Evolutionary conservation across 2,329 filamentous ascomycete species (phyloP).

Genomic region (Colletotrichum trifolii): DNA sequence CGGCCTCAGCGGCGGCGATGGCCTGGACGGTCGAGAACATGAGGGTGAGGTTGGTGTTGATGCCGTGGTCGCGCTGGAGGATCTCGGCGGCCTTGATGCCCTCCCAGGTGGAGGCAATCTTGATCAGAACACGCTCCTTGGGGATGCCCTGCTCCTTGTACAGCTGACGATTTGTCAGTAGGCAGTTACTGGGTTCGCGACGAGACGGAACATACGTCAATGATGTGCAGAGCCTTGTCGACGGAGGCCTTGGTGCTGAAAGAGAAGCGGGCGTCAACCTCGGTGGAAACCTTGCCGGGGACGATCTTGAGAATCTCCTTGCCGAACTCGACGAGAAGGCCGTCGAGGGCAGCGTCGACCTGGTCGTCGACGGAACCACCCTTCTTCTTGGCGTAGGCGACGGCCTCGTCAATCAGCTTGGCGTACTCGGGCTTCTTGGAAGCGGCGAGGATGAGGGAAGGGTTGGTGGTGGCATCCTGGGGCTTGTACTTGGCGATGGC

Average conservation of each 20-base stretch:
- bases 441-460: slow-evolving; percentile 96
- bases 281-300: slow-evolving; percentile 97
- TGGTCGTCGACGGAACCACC: slow-evolving; percentile 78
- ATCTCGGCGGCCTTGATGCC: slow-evolving; percentile 99
- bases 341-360: slow-evolving; percentile 91
- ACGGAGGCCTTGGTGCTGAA: slow-evolving; percentile 95
- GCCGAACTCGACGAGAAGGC: slow-evolving; percentile 96
- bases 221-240: slow-evolving; percentile 96
- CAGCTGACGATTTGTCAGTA: slow-evolving; percentile 67
- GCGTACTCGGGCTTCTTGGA: slow-evolving; percentile 98
- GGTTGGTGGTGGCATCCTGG: slow-evolving; percentile 99
- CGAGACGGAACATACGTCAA: slow-evolving; percentile 73
- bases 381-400: slow-evolving; percentile 85
- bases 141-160: slow-evolving; percentile 92
- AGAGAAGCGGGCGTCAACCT: slow-evolving; percentile 95
- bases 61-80: slow-evolving; percentile 92
- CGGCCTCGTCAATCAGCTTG: slow-evolving; percentile 86
- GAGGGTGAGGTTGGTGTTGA: slow-evolving; percentile 99
- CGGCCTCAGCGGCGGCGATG: slow-evolving; percentile 94
- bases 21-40: slow-evolving; percentile 98
- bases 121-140: slow-evolving; percentile 97
- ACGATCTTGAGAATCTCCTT: slow-evolving; percentile 97
- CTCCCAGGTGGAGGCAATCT: slow-evolving; percentile 99
- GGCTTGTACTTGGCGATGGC: slow-evolving; percentile 99
- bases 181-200: neutral